Evolutionary conservation across 495 filamentous ascomycete genomes (phyloP).

Genomic region (Cercophora newfieldiana): DNA sequence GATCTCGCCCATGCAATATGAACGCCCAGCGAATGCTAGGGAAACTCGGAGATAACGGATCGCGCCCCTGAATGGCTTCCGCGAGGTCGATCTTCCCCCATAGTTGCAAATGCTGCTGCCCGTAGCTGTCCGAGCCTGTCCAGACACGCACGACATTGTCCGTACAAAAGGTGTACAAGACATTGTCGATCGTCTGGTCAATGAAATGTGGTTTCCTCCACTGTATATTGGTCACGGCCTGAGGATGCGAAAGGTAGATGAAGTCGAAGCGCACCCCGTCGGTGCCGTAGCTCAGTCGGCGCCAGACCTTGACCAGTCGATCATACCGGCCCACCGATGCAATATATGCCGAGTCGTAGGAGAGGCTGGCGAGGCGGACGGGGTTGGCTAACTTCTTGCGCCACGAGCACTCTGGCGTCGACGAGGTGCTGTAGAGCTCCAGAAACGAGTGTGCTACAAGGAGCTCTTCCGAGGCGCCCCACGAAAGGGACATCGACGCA

Average conservation of each 20-base stretch:
- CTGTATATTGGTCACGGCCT: constrained; percentile 74
- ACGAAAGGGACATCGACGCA: constrained; percentile 69
- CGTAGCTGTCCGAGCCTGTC: constrained; percentile 73
- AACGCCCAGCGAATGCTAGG: constrained; percentile 67
- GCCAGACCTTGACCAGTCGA: constrained; percentile 88
- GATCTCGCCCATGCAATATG: constrained; percentile 80
- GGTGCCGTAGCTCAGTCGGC: constrained; percentile 78
- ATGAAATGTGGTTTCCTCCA: constrained; percentile 77
- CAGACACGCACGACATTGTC: constrained; percentile 83
- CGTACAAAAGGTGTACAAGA: constrained; percentile 89
- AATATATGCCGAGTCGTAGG: constrained; percentile 80
- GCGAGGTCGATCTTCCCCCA: constrained; percentile 83
- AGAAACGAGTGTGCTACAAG: constrained; percentile 72
- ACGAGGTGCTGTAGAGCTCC: constrained; percentile 65
- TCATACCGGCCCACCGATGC: constrained; percentile 81
- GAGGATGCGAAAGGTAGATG: constrained; percentile 82
- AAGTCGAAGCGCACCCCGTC: constrained; percentile 88
- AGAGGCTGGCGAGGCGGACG: constrained; percentile 75
- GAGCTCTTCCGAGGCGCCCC: constrained; percentile 81
- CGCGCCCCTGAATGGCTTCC: constrained; percentile 66
- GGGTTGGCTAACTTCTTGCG: constrained; percentile 68
- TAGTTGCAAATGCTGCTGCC: constrained; percentile 67
- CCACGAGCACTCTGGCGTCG: constrained; percentile 64
- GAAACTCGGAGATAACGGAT: constrained; percentile 34
- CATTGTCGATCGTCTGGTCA: constrained; percentile 80